phyloP scores from a whole-genome alignment of 345 rosid genomes.

The Rhodamnia rubescens region DNA sequence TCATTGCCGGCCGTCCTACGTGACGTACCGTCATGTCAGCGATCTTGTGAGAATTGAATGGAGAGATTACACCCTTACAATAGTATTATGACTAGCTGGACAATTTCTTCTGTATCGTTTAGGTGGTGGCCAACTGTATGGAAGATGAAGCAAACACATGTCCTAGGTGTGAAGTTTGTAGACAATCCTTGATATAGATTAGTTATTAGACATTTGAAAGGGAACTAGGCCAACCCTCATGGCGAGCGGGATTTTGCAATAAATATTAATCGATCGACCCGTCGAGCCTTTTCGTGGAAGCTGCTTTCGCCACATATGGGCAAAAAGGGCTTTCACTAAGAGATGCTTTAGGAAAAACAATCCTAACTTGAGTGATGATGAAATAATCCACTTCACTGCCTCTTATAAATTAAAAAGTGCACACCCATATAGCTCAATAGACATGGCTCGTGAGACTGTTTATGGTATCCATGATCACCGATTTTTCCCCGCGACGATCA shows the following conservation, averaged over 20 bases:
- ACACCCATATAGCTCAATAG: background rate
- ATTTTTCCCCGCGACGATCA: background rate
- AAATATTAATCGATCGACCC: background rate
- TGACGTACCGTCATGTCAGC: accelerated
- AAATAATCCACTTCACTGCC: background rate
- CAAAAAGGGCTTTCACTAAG: background rate
- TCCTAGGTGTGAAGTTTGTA: background rate
- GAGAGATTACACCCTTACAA: background rate
- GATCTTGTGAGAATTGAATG: accelerated
- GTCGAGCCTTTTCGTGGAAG: background rate
- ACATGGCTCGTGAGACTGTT: background rate
- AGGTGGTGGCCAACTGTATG: background rate
- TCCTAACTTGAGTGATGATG: background rate
- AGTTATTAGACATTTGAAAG: too few relatives aligned
- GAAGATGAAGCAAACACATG: background rate
- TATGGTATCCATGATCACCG: too few relatives aligned
- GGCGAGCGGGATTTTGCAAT: background rate
- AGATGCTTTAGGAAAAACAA: background rate
- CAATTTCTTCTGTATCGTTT: background rate
- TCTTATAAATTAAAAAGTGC: background rate
- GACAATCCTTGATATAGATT: background rate
- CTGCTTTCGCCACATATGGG: background rate
- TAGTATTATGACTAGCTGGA: accelerated
- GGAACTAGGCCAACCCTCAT: background rate
- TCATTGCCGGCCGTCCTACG: accelerated